Evolutionary conservation across 805 yeast species (phyloP).

Genomic region (Metschnikowia reukaufii): DNA sequence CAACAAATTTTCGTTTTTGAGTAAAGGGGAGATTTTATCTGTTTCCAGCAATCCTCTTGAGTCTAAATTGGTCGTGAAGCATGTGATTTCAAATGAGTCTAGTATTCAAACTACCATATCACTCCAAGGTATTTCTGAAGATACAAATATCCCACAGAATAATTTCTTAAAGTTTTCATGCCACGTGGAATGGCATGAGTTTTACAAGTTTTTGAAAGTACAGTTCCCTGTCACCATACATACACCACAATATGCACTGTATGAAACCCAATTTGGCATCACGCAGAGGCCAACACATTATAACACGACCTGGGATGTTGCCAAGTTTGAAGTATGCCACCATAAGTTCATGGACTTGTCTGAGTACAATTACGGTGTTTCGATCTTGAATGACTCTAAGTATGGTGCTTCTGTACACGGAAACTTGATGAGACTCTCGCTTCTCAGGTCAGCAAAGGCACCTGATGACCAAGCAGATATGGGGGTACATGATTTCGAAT

Average conservation of each 20-base stretch:
- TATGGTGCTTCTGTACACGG: constrained; percentile 95
- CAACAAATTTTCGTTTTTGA: constrained; percentile 58
- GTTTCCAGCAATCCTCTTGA: constrained; percentile 55
- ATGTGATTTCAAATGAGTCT: constrained; percentile 57
- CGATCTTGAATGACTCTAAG: constrained; percentile 78
- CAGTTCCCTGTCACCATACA: constrained; percentile 89
- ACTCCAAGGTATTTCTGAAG: constrained; percentile 59
- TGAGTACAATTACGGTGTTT: constrained; percentile 83
- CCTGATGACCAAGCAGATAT: constrained; percentile 96
- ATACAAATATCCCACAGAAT: constrained; percentile 33
- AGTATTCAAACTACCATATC: constrained; percentile 68
- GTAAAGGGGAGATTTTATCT: constrained; percentile 40
- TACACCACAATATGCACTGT: constrained; percentile 68
- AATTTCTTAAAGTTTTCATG: constrained; percentile 39
- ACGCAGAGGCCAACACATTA: constrained; percentile 92
- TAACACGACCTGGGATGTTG: constrained; percentile 95
- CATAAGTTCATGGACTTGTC: constrained; percentile 93
- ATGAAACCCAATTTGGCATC: constrained; percentile 92
- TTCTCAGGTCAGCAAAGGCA: constrained; percentile 87
- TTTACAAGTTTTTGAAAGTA: constrained; percentile 84
- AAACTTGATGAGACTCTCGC: constrained; percentile 80
- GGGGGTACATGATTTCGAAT: constrained; percentile 81
- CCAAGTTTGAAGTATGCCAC: constrained; percentile 93
- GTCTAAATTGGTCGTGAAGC: constrained; percentile 61
- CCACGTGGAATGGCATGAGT: constrained; percentile 82